Conservation (phyloP, 495 filamentous ascomycete genomes). For the Aspergillus panamensis region DNA sequence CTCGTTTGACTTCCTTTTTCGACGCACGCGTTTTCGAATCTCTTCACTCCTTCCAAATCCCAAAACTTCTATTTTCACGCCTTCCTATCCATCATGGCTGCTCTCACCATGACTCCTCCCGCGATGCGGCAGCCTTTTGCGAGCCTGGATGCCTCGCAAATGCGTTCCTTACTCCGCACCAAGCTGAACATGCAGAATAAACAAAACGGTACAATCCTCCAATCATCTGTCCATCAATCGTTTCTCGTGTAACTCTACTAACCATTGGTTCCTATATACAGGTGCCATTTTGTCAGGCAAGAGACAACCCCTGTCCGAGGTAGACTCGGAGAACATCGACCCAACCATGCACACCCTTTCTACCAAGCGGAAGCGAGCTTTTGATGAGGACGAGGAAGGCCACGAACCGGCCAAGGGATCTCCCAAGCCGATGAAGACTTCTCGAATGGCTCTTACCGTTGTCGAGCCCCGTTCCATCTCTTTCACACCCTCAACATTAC, state of each 20-base stretch:
- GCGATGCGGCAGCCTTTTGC: conserved; percentile 44
- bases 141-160: conserved; percentile 37
- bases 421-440: conserved; percentile 42
- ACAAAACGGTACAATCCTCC: conserved; percentile 50
- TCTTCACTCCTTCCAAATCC: neutral
- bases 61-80: neutral
- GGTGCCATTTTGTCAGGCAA: conserved; percentile 30
- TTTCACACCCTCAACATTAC: conserved; percentile 33
- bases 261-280: conserved; percentile 9
- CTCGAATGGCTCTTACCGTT: conserved; percentile 34
- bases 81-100: conserved; percentile 30
- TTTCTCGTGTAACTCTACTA: neutral
- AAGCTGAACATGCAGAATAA: conserved; percentile 52
- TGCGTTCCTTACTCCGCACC: conserved; percentile 43
- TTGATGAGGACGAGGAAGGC: conserved; percentile 51
- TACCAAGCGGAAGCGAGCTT: conserved; percentile 59
- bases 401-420: conserved; percentile 35
- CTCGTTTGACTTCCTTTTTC: conserved; percentile 5
- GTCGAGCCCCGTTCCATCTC: conserved; percentile 31
- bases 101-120: conserved; percentile 42
- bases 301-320: conserved; percentile 46
- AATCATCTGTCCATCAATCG: neutral
- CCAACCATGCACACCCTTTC: conserved; percentile 59
- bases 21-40: neutral
- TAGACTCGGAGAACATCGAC: conserved; percentile 79